Percentiles rank a stretch among this genome's conserved stretches.
These are phyloP conservation scores for Penicillium tannophilum DNA, from an alignment of 495 filamentous ascomycete species.

Conservation along the genomic window DNA sequence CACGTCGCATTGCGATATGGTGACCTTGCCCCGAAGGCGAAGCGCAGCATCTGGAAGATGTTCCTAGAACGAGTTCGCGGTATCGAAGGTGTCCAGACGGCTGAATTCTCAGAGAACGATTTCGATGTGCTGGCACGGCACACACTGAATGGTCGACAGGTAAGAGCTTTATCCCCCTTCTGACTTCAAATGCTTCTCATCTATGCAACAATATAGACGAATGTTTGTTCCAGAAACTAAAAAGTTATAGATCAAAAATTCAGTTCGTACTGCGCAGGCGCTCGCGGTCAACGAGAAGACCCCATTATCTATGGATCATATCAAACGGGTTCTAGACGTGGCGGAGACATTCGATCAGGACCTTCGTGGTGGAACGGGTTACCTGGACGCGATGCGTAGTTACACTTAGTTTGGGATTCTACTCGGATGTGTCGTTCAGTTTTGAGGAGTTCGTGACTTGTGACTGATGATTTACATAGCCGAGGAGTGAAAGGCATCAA, in stretches of 20 bases:
- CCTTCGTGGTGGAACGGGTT: slow-evolving; percentile 64
- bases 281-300: slow-evolving; percentile 77
- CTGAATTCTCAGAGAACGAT: slow-evolving; percentile 68
- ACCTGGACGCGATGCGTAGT: slow-evolving; percentile 54
- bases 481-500: slow-evolving; percentile 3
- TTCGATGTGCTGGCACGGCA: slow-evolving; percentile 67
- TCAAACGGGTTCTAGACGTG: slow-evolving; percentile 79
- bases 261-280: slow-evolving; percentile 81
- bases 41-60: slow-evolving; percentile 83
- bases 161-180: slow-evolving; percentile 30
- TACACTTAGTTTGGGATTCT: slow-evolving; percentile 38
- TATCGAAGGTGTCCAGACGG: slow-evolving; percentile 61
- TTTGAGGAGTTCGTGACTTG: not conserved
- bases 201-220: not conserved
- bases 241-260: slow-evolving; percentile 78
- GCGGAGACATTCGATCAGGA: slow-evolving; percentile 82
- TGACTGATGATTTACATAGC: not conserved
- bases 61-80: slow-evolving; percentile 72
- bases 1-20: slow-evolving; percentile 79
- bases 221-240: slow-evolving; percentile 5
- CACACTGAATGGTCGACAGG: slow-evolving; percentile 85
- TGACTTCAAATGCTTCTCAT: not conserved
- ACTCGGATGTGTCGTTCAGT: not conserved
- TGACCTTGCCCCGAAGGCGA: slow-evolving; percentile 72
- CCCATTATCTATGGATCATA: slow-evolving; percentile 75